A percentile compares a stretch with the other conserved stretches of the same genome.
Conservation (phyloP, 805 yeast species). For the Ogataea pilisensis region DNA sequence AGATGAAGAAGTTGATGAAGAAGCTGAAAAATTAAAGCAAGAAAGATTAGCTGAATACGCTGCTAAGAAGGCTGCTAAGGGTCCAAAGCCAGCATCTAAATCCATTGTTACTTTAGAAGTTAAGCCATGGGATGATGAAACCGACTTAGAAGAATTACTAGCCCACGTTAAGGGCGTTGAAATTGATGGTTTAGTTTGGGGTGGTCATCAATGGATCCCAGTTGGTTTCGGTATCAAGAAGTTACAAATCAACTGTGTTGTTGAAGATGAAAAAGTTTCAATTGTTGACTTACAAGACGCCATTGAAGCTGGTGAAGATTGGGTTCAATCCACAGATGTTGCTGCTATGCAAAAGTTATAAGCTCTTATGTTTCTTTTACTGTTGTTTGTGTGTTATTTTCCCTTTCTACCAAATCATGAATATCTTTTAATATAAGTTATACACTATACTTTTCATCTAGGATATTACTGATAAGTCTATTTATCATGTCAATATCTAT, state of each 20-base stretch:
- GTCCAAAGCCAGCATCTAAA: slow-evolving; percentile 98
- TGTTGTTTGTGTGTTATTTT: no score
- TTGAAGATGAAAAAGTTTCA: slow-evolving; percentile 96
- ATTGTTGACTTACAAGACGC: slow-evolving; percentile 78
- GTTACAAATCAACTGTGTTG: slow-evolving; percentile 96
- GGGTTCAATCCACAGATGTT: slow-evolving; percentile 97
- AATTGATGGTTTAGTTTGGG: slow-evolving; percentile 95
- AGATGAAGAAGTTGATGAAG: slow-evolving; percentile 95
- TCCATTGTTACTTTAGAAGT: slow-evolving; percentile 94
- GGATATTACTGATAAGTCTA: no score
- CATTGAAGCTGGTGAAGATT: slow-evolving; percentile 93
- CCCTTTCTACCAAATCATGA: no score
- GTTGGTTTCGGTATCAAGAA: slow-evolving; percentile 99
- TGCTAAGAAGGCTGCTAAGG: slow-evolving; percentile 95
- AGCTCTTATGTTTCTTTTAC: slow-evolving; percentile 24
- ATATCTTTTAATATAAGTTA: no score
- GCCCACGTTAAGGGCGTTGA: slow-evolving; percentile 82
- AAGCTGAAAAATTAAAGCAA: slow-evolving; percentile 95
- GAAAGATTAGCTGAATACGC: slow-evolving; percentile 97
- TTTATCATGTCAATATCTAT: no score
- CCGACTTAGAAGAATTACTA: slow-evolving; percentile 84
- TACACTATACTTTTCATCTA: no score
- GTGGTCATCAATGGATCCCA: slow-evolving; percentile 94
- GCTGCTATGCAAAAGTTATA: slow-evolving; percentile 98
- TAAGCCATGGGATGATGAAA: slow-evolving; percentile 99